Base-by-base conservation (phyloP, 2,329 filamentous ascomycete genomes). In the Penicillium sp. region DNA sequence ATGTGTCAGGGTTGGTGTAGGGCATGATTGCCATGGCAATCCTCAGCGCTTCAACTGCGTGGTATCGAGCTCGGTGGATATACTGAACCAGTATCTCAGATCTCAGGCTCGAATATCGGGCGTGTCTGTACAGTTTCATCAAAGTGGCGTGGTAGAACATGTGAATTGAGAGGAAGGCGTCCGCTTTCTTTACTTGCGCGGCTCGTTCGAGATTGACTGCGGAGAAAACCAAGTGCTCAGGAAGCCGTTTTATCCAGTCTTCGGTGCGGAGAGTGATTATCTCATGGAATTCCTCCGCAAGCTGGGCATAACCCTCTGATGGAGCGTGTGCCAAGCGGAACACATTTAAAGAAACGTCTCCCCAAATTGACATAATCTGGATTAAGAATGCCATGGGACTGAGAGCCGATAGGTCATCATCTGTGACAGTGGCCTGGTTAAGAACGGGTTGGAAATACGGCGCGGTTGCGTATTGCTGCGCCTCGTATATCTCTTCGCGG, bases 41-140 rank as follows among this genome's bases (percentile, higher is more conserved):
- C 3, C 79, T 77, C 29, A 88, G 70, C 13, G 87, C 74, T 43
- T 79, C 75, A 14, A 77, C 77, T 0, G 85, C 83, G 60, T 87
- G 81, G 16, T 81, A 77, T 42, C 79, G 75, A 26, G 83, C 81
- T 14, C 76, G 72, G 39, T 77, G 74, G 5, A 84, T 75, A 59
- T 84, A 80, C 25, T 80, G 77, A 2, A 70, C 64, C 13, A 81
- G 69, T 29, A 75, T 67, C 2, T 79, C 75, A 0, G 72, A 62
- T 3, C 76, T 73, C 3, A 84, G 70, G 33, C 72, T 73, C 11
- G 73, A 70, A 57, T 77, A 73, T 10, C 79, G 77, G 13, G 81
- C 80, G 65, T 88, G 83, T 39, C 89, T 83, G 64, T 88, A 87
- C 29, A 90, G 77, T 62, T 86, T 86, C 72, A 90, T 83, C 65